Percentiles rank a stretch among this genome's conserved stretches.
Conservation (phyloP, 306 rosid genomes). For the Malus sieversii region DNA sequence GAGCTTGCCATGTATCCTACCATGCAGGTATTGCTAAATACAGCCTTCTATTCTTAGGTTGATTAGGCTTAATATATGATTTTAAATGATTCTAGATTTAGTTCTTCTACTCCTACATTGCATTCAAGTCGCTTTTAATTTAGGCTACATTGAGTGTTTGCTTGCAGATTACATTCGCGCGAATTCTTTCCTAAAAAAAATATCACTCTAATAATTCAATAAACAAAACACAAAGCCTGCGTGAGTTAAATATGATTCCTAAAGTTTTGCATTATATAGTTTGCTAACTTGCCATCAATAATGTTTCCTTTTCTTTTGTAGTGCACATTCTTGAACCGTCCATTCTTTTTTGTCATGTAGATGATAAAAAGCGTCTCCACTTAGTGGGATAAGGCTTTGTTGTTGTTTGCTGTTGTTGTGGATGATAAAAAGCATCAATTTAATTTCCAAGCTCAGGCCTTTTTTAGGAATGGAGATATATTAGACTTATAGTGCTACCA, state of each 20-base stretch:
- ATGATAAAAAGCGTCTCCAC: background rate
- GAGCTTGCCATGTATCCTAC: slow-evolving; percentile 81
- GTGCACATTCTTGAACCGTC: background rate
- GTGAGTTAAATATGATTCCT: background rate
- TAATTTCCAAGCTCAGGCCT: background rate
- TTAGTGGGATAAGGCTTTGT: too few species aligned
- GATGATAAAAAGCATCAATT: background rate
- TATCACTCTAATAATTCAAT: background rate
- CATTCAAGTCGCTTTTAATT: background rate
- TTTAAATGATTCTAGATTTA: background rate
- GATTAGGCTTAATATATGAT: background rate
- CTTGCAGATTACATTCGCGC: background rate
- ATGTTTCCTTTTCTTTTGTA: background rate
- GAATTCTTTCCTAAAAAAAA: background rate
- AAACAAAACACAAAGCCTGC: background rate
- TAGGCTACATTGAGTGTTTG: background rate
- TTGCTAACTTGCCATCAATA: background rate
- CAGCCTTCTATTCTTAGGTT: background rate
- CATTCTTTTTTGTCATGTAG: background rate
- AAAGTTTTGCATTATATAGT: background rate
- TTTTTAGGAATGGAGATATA: background rate
- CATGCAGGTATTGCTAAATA: slow-evolving; percentile 55
- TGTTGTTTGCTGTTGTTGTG: background rate
- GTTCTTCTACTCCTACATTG: background rate
- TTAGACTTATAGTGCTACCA: background rate